These are phyloP conservation scores for Brassica hybrid DNA, from an alignment of 441 rosid genomes.

Conservation along the genomic window DNA sequence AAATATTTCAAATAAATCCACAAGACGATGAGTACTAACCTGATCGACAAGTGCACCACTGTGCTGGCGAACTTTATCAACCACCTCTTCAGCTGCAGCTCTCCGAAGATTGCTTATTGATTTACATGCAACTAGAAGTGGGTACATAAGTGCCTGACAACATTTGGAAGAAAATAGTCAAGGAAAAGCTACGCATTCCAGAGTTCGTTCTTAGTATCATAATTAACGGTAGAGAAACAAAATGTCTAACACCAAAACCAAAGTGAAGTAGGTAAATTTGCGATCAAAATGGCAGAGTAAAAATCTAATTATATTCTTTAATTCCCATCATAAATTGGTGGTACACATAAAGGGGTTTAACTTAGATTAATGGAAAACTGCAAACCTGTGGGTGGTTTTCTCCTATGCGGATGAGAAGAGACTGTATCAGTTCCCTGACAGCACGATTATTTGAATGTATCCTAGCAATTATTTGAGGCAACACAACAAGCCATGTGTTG, in stretches of 20 bases:
- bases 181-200: conserved; percentile 19
- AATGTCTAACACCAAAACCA: conserved; percentile 15
- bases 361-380: conserved; percentile 22
- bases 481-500: conserved; percentile 97
- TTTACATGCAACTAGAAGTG: conserved; percentile 99
- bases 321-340: conserved; percentile 15
- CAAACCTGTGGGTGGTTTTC: conserved; percentile 98
- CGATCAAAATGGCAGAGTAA: conserved; percentile 9
- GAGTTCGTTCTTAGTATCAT: conserved; percentile 3
- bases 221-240: conserved; percentile 10
- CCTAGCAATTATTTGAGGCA: conserved; percentile 99
- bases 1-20: conserved; percentile 23
- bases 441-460: conserved; percentile 98
- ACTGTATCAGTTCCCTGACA: conserved; percentile 93
- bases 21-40: conserved; percentile 49
- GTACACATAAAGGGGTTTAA: conserved; percentile 8
- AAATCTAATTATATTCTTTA: neutral
- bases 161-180: conserved; percentile 18
- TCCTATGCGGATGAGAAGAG: conserved; percentile 97
- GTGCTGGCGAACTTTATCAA: conserved; percentile 96
- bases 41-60: conserved; percentile 96
- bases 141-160: conserved; percentile 97
- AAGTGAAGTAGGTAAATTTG: conserved; percentile 8
- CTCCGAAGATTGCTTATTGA: conserved; percentile 93
- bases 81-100: conserved; percentile 99